Conservation (phyloP, 2,329 filamentous ascomycete genomes). For the Plectosphaerella sp. region DNA sequence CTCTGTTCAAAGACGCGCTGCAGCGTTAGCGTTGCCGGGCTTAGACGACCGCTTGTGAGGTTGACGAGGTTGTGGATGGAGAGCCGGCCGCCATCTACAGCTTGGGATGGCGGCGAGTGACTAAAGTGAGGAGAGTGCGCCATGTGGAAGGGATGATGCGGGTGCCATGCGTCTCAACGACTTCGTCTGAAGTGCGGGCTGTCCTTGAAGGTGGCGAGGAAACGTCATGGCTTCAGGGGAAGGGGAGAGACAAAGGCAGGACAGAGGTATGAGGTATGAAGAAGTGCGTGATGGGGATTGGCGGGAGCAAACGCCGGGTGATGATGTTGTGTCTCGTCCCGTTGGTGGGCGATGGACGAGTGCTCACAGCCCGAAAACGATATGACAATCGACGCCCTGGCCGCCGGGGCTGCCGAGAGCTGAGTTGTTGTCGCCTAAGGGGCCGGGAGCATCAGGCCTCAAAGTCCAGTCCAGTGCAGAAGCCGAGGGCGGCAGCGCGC, state of each 20-base stretch:
- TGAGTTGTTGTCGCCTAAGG: no score
- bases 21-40: constrained; percentile 59
- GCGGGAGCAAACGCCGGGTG: neutral
- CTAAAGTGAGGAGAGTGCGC: constrained; percentile 1
- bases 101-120: constrained; percentile 10
- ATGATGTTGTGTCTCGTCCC: no score
- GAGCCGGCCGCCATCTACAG: constrained; percentile 7
- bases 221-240: constrained; percentile 2
- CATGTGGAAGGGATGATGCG: neutral
- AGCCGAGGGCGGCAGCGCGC: no score
- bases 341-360: no score
- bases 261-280: no score
- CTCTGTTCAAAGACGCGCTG: constrained; percentile 61
- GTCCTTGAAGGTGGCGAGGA: neutral
- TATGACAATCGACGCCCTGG: no score
- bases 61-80: constrained; percentile 19
- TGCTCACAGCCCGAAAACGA: no score
- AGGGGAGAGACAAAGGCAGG: neutral
- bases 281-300: no score
- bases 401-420: no score
- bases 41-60: constrained; percentile 34
- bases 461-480: no score
- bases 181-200: constrained; percentile 10
- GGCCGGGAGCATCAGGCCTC: no score
- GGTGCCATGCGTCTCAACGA: neutral